Evolutionary conservation across 345 rosid genomes (phyloP), one percentile per base, ranked within the genome.

Genomic region (Eucalyptus pauciflora): DNA sequence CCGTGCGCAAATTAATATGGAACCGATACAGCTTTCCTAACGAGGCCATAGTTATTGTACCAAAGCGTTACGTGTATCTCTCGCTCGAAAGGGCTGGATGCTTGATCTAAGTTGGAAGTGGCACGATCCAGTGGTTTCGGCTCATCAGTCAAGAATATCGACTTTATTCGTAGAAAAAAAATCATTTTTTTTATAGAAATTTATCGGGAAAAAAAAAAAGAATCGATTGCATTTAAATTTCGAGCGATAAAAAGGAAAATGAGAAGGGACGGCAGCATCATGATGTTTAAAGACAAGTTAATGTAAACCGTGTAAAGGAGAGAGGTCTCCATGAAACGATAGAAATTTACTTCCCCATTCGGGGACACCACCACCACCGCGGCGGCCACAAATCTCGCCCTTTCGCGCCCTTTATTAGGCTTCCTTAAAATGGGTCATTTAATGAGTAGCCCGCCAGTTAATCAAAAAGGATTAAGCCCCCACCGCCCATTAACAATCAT

Each of bases 111-210:
- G 6, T 56, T 24, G 62, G 62, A 22, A 0, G 62, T 25, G 62
- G 29, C 29, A 9, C 4, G 0, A 56, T 56, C 13, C 2, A 4
- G 29, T 56, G 1, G 6, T 24, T 25, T 56, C 3, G 0, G 20
- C 12, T 56, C 62, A 56, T 24, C 0, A 9, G 0, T 56, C 13
- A 56, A 56, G 2, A 56, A 56, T 3, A 1, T 52, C 25, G 10
- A 52, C 6, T 25, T 56, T 56, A 10, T 10, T 0, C 1, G 0
- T 22, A 10, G 1, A 60, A 12, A 60, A 17, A 12, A 0, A 5
- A 5, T 27, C 3, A 3, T 17, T 52, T 7, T 7, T 18, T 27
- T 27, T 2, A 27, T 12, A 60, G 33, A 27, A 27, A 60, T 27
- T 7, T 13, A 12, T 1, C 3, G 5, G 25, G 56, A 0, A 3